These are phyloP conservation scores for Herpotrichia juniperi DNA, from an alignment of 2,329 filamentous ascomycete genomes.

Conservation along the genomic window DNA sequence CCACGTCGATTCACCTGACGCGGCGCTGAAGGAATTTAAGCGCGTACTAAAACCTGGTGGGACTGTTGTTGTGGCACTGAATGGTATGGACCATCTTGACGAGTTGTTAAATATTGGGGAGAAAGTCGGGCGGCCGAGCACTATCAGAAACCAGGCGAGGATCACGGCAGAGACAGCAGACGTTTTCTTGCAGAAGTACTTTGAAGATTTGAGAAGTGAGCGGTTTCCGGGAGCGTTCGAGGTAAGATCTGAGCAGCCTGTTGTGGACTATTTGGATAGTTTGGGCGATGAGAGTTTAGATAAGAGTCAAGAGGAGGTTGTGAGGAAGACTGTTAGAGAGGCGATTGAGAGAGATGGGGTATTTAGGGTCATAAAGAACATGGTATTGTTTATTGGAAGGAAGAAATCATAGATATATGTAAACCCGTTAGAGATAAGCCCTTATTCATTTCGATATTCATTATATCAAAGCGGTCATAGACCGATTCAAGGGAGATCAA, in stretches of 20 bases:
- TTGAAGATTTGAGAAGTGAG: slow-evolving; percentile 6
- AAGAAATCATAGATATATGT: not conserved
- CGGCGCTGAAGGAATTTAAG: slow-evolving; percentile 13
- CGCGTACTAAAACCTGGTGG: slow-evolving; percentile 16
- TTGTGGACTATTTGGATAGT: slow-evolving; percentile 13
- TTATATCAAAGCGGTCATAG: too few relatives aligned
- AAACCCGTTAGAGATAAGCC: too few relatives aligned
- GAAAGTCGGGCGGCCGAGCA: slow-evolving; percentile 9
- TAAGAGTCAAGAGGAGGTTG: slow-evolving; percentile 3
- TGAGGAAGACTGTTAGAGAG: slow-evolving; percentile 4
- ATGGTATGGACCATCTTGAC: slow-evolving; percentile 15
- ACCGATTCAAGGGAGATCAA: too few relatives aligned
- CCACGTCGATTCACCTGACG: slow-evolving; percentile 14
- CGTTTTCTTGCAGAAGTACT: slow-evolving; percentile 3
- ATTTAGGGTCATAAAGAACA: slow-evolving; percentile 14
- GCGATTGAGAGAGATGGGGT: slow-evolving; percentile 9
- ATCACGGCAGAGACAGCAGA: slow-evolving; percentile 14
- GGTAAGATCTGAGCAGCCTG: slow-evolving; percentile 7
- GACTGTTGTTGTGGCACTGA: slow-evolving; percentile 10
- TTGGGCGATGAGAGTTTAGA: slow-evolving; percentile 8
- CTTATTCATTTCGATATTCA: too few relatives aligned
- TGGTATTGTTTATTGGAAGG: slow-evolving; percentile 10
- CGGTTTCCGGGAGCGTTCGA: slow-evolving; percentile 13
- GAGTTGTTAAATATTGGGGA: slow-evolving; percentile 10
- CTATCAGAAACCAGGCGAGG: slow-evolving; percentile 11